Evolutionary conservation across 2,329 filamentous ascomycete species (phyloP), one percentile per base, ranked within the genome.

Genomic region (Penicillium janthinellum): DNA sequence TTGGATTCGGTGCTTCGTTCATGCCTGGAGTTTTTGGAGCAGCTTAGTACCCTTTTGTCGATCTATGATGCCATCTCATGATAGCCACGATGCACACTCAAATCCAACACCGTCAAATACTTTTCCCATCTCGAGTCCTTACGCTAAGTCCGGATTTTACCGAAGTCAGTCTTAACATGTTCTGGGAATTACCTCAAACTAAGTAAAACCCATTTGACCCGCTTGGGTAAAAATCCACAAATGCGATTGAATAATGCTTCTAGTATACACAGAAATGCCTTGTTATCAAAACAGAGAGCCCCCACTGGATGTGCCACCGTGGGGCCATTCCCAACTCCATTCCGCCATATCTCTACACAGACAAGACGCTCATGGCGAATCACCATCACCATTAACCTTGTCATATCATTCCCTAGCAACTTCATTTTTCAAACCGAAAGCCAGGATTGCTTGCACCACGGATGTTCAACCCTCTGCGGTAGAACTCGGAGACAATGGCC

Each of bases 401-500:
- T 49, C 28, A 20, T 49, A 20, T 49, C 15, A 20, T 31, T 7
- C 31, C 45, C 22, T 20, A 5, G 31, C 47, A 35, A 20, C 31
- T 22, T 49, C 28, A 49, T n/a, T 49, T 35, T 8, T 49, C 31
- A 49, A 49, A 49, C 5, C 47, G 47, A 25, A 49, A 49, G 5
- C 31, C 47, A 35, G 15, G 8, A 20, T 35, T 35, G 28, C n/a
- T 20, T 12, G 47, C 47, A 14, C 28, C n/a, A 20, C 68, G 68
- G 56, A 86, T 77, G 7, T 88, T 86, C 65, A 93, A 73, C 15
- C 83, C 84, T 57, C 88, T 81, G 72, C 84, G 82, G 70, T 77
- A 77, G 63, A 94, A 79, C 76, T 91, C 89, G 70, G 87, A 80
- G 74, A 90, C 84, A 70, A 94, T 91, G 52, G 92, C 75, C 85